Conservation (phyloP, 1,284 basidiomycete genomes). For the Moesziomyces antarcticus region DNA sequence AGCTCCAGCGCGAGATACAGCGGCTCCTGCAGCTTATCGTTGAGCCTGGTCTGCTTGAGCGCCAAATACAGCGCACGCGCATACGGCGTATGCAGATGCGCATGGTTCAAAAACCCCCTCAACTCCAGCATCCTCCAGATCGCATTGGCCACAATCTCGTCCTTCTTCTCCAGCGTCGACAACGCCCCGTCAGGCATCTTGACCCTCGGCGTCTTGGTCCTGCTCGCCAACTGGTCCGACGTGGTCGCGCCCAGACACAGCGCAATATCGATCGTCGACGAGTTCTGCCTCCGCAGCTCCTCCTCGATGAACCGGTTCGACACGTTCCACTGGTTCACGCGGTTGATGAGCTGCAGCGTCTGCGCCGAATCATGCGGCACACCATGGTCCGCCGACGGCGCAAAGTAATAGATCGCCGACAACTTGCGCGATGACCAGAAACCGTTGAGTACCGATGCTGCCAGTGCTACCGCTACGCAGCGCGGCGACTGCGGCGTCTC, state of each 20-base stretch:
- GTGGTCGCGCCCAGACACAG: slow-evolving; percentile 89
- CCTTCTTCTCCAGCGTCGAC: slow-evolving; percentile 86
- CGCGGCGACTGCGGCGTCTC: slow-evolving; percentile 88
- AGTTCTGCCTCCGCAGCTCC: slow-evolving; percentile 93
- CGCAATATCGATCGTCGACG: slow-evolving; percentile 96
- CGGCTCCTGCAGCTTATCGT: slow-evolving; percentile 98
- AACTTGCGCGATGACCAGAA: slow-evolving; percentile 64
- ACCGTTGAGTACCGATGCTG: slow-evolving; percentile 56
- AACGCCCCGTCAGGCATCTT: slow-evolving; percentile 37
- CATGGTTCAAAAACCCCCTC: slow-evolving; percentile 87
- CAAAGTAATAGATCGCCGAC: slow-evolving; percentile 61
- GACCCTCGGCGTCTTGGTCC: slow-evolving; percentile 56
- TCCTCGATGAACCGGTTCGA: slow-evolving; percentile 87
- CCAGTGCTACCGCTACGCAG: slow-evolving; percentile 77
- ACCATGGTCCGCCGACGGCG: slow-evolving; percentile 44
- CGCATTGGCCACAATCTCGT: slow-evolving; percentile 97
- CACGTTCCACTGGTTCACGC: slow-evolving; percentile 92
- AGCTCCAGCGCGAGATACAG: slow-evolving; percentile 89
- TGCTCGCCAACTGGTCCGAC: slow-evolving; percentile 51
- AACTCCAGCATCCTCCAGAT: slow-evolving; percentile 98
- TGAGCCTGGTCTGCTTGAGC: slow-evolving; percentile 80
- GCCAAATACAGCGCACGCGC: slow-evolving; percentile 90
- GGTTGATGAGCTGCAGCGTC: slow-evolving; percentile 86
- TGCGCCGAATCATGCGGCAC: slow-evolving; percentile 72
- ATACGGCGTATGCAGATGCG: slow-evolving; percentile 84